Base-by-base conservation (phyloP, 2,329 filamentous ascomycete species). In the Fusarium palustre region DNA sequence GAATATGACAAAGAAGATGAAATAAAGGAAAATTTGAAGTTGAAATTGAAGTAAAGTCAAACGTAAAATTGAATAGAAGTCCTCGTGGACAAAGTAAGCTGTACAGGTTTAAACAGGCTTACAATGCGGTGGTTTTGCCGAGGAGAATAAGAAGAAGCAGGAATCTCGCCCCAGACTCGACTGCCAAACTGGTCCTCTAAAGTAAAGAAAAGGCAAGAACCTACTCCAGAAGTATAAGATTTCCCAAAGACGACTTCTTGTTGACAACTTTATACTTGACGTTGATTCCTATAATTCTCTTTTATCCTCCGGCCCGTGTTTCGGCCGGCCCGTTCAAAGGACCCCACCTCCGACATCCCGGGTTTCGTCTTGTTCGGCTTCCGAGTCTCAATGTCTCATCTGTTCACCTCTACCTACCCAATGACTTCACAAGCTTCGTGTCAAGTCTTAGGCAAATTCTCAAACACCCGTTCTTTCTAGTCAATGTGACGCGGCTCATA, bases 381-480 rank as follows among this genome's bases (percentile, higher is more conserved):
- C 66, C 60, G 66, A 69, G 66, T 69, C 60, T 69, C 66, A 69
- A 25, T 64, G 64, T 60, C 66, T 69, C 68, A 61, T 55, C 41
- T 24, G 36, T n/a, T 31, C 11, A 28, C 25, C 28, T 41, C 16
- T 22, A 10, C 43, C 24, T 36, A 18, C 12, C 18, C 31, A 28
- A 22, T 56, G 52, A 45, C 30, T 39, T 49, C n/a, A 18, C 18
- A 48, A 47, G 12, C 24, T 31, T 43, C 22, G 8, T 59, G 36
- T 15, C n/a, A 39, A 41, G 5, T 34, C 50, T 65, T 38, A 55
- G n/a, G 30, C 16, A 30, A 39, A 33, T 31, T 20, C 30, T 43
- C 52, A 56, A 67, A 67, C 64, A 9, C 16, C 36, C 42, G 18
- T 33, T 57, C 20, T 33, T 41, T 16, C 10, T 22, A 7, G 20